Conservation (phyloP, 1,284 basidiomycete species). For the Papiliotrema laurentii region DNA sequence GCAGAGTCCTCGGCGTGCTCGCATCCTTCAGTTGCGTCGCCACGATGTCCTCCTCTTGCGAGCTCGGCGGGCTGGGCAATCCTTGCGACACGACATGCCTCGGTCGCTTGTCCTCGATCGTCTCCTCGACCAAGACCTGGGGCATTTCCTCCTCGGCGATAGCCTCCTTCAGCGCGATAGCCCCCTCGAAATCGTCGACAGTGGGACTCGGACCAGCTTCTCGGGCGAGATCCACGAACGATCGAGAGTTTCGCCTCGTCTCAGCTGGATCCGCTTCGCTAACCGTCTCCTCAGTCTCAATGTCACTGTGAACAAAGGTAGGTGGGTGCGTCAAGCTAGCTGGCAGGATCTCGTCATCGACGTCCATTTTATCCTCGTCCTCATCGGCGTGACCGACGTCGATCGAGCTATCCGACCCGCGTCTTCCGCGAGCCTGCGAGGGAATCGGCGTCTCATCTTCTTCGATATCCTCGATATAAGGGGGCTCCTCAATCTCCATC, state of each 20-base stretch:
- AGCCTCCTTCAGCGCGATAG: slow-evolving; percentile 11
- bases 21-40: slow-evolving; percentile 1
- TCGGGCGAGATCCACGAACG: slow-evolving; percentile 4
- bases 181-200: slow-evolving; percentile 4
- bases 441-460: slow-evolving; percentile 6
- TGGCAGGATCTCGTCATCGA: slow-evolving; percentile 15
- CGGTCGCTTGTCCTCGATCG: background rate
- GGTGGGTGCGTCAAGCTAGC: slow-evolving; percentile 10
- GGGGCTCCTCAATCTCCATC: slow-evolving; percentile 10
- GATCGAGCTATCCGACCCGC: slow-evolving; percentile 32
- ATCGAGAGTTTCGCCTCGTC: no score
- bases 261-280: no score
- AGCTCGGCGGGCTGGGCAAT: background rate
- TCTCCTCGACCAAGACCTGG: background rate
- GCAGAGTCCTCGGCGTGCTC: background rate
- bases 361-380: slow-evolving; percentile 4
- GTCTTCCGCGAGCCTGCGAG: background rate
- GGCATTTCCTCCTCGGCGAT: slow-evolving; percentile 15
- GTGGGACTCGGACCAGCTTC: slow-evolving; percentile 2
- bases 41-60: background rate
- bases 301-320: background rate
- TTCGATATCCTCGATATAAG: slow-evolving; percentile 15
- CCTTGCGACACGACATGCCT: background rate
- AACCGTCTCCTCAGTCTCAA: no score
- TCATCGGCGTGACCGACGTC: slow-evolving; percentile 30